Evolutionary conservation across 2,329 filamentous ascomycete species (phyloP), one percentile per base, ranked within the genome.

Genomic region (Trichoderma sp.): DNA sequence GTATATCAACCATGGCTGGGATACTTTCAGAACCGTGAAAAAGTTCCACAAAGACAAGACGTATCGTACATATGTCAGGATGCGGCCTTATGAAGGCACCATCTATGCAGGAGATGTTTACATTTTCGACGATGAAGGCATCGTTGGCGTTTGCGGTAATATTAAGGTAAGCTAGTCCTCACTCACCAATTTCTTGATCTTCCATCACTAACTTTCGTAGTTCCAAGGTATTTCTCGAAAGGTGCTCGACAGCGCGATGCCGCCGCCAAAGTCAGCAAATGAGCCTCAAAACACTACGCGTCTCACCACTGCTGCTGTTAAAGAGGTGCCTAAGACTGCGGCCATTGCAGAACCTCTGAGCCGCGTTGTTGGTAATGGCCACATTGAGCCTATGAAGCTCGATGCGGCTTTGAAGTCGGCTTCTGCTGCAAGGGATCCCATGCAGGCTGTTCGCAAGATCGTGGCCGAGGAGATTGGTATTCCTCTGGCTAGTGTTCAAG

Each of bases 1-100:
- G 61, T 88, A 82, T 78, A 87, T 89, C 74, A 87, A 85, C 23
- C 87, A 88, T 76, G 87, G 87, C 57, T 89, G 87, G 87, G 36
- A 70, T 8, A 65, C 68, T 12, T 63, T 70, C 32, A 70, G 61
- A 26, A 36, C 47, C 4, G 59, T 64, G 3, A 70, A n/a, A 13
- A 63, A 65, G 4, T 70, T 70, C 34, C 13, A 34, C 34, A 64
- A 70, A 34, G 68, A 70, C 26, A 53, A 57, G 34, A 63, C 50
- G 6, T 89, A 89, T 76, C 83, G 84, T 74, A 84, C 84, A 12
- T 89, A 89, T 79, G 85, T 88, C 73, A 84, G 84, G 71, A 89
- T 89, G 87, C 85, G 88, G 76, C 84, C 83, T 12, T 79, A 86
- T 63, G 83, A 83, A 77, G 84, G 83, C 28, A 75, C 73, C 6